Base-by-base conservation (phyloP, 2,329 filamentous ascomycete species). In the Curvularia spicifera region DNA sequence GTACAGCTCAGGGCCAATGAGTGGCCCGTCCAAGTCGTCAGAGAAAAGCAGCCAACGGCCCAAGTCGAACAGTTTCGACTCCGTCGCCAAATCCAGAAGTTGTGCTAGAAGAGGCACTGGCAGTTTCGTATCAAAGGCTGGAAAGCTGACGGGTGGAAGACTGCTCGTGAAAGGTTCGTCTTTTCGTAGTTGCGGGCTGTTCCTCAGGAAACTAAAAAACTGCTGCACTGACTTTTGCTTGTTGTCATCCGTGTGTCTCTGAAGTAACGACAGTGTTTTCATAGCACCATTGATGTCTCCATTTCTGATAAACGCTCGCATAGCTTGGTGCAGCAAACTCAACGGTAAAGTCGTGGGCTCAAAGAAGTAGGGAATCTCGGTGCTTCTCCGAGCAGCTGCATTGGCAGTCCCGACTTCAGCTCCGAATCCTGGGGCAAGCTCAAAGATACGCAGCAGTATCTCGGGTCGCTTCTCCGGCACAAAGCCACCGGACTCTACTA, bases 21-120 rank as follows among this genome's bases (percentile, higher is more conserved):
- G 59, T n/a, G 84, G 83, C 0, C 83, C 84, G 63, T 86, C 84
- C 13, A 84, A 62, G 61, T 85, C 84, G 9, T 79, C 66, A 0
- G 80, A 81, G 53, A 81, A 79, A 1, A 87, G 72, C 12, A 88
- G 72, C 80, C 82, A 85, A 31, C 80, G 76, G 4, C 82, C 84
- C 52, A 87, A 76, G 15, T 80, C 78, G 57, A 79, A 82, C 7
- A 78, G 71, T 50, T 78, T 77, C 13, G 79, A 75, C 20, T 80
- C 75, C 0, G 80, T 83, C 22, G 79, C 75, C 28, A 86, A 64
- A 57, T 85, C 82, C 22, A 87, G 73, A 24, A 87, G 70, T 22
- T 78, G 76, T 2, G 81, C 83, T 43, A 87, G 72, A 2, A 83
- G 78, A 5, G 77, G 69, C 9, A 78, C 66, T 2, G 84, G 83